A percentile compares a stretch with the other conserved stretches of the same genome.
Evolutionary conservation across 306 rosid genomes (phyloP).

Genomic region (Lotus japonicus): DNA sequence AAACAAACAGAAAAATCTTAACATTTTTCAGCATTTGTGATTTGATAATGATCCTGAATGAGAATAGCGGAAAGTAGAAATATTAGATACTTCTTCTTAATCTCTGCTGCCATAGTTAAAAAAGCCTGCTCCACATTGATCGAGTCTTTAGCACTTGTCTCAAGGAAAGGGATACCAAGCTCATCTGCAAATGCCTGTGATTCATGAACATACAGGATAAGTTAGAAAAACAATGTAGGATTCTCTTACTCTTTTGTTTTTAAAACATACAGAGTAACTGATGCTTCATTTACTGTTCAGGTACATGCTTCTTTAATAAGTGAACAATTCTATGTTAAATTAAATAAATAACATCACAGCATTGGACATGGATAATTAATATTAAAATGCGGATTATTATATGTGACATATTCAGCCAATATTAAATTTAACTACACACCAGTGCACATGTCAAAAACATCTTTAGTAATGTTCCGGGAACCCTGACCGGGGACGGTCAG

Average conservation of each 20-base stretch:
- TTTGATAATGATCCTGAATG: not conserved
- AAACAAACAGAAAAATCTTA: not conserved
- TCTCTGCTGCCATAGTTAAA: slow-evolving; percentile 91
- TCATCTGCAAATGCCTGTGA: slow-evolving; percentile 90
- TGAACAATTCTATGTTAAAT: not conserved
- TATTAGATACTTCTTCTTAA: slow-evolving; percentile 73
- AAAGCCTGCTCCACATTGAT: slow-evolving; percentile 98
- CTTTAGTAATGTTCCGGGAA: too few species aligned
- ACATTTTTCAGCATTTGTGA: not conserved
- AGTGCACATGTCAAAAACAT: too few species aligned
- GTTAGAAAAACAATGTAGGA: not conserved
- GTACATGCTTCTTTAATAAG: not conserved
- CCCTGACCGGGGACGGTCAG: too few species aligned
- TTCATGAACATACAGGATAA: slow-evolving; percentile 8
- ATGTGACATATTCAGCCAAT: not conserved
- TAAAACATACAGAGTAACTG: not conserved
- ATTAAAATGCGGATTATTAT: not conserved
- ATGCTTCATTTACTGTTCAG: not conserved
- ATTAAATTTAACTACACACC: not conserved
- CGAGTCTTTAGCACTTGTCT: slow-evolving; percentile 96
- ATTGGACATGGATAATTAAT: not conserved
- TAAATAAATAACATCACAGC: not conserved
- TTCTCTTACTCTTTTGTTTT: not conserved
- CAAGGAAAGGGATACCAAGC: slow-evolving; percentile 93
- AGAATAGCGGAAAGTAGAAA: slow-evolving; percentile 25